Evolutionary conservation across 2,329 filamentous ascomycete species (phyloP), one percentile per base, ranked within the genome.

Genomic region (Alternaria longipes): DNA sequence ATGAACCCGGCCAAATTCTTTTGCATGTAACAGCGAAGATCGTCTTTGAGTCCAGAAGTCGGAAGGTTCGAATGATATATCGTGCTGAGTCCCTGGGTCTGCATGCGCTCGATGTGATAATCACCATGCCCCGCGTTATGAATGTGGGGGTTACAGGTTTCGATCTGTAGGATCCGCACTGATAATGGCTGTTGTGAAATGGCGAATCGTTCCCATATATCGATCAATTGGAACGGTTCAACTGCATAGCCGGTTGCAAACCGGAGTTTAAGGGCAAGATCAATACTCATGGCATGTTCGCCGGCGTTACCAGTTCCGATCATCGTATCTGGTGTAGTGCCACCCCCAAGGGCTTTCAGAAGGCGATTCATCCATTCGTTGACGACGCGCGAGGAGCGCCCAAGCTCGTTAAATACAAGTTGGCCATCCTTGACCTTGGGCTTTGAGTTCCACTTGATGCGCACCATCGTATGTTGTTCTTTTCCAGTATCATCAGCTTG

Each of bases 381-480:
- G 6, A 65, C 62, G 2, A 67, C 55, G 14, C 59, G 54, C 4
- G 65, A 69, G 54, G 60, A 66, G 4, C 66, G 60, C 28, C 66
- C 66, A 2, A 50, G 59, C n/a, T 56, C 54, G 16, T 61, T 42
- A 11, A 62, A 54, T 1, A 62, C 56, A 3, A 69, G 57, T 42
- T 59, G 50, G 6, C 47, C 51, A 8, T 64, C 56, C 14, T 45
- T 26, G 18, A 67, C 55, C 46, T 67, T 69, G 9, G 63, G 57
- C 44, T 67, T 69, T 0, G 63, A 67, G 14, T 61, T 67, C 65
- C 65, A 67, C 46, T 69, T 67, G 40, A 69, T 64, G 22, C 65
- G 62, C 7, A 69, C 56, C 66, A 67, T 69, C 4, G 57, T 40
- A n/a, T 64, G 52, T 3, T 45, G n/a, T 5, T 58, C 4, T 5